Base-by-base conservation (phyloP, 768 basidiomycete species). In the Solioccasus polychromus region DNA sequence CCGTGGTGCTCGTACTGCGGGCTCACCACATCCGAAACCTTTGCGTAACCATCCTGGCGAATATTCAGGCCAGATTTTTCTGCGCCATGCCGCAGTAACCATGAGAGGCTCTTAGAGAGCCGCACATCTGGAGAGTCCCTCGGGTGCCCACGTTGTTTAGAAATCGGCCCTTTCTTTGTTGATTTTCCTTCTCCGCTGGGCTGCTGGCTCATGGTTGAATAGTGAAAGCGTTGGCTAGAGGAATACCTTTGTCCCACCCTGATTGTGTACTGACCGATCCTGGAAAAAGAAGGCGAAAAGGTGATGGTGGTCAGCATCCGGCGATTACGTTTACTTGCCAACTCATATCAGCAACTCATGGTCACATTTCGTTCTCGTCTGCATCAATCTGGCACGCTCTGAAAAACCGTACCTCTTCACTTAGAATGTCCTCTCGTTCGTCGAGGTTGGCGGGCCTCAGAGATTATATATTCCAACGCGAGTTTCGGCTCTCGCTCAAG, bases 21-120 rank as follows among this genome's bases (percentile, higher is more conserved):
- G 75, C 88, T 56, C 60, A 96, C 95, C 55, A 98, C 71, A 52
- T 94, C 91, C 3, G 72, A 68, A 6, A 97, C 88, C 52, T 77
- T 77, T 3, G 92, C 82, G 59, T 84, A 97, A 14, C 95, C 95
- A 58, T 97, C 95, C 24, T 73, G 59, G 8, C 94, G 79, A 71
- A 97, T 85, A 4, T 69, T 57, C 5, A 97, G 61, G 1, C 83
- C 80, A 50, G 94, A 84, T 29, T 78, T 79, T 52, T 79, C 72
- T 17, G 93, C 92, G 0, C 87, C 91, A 63, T 98, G 95, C 4
- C 94, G 79, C n/a, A 98, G 78, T 20, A 98, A 71, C 78, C 87
- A 97, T 0, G 92, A 86, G 8, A 98, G 68, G 0, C 89, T 88
- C 66, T 96, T 97, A 12, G 89, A 92, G 12, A 88, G 55, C 10